Evolutionary conservation across 2,329 filamentous ascomycete species (phyloP), one percentile per base, ranked within the genome.

Genomic region (Ceratocystis cubensis): DNA sequence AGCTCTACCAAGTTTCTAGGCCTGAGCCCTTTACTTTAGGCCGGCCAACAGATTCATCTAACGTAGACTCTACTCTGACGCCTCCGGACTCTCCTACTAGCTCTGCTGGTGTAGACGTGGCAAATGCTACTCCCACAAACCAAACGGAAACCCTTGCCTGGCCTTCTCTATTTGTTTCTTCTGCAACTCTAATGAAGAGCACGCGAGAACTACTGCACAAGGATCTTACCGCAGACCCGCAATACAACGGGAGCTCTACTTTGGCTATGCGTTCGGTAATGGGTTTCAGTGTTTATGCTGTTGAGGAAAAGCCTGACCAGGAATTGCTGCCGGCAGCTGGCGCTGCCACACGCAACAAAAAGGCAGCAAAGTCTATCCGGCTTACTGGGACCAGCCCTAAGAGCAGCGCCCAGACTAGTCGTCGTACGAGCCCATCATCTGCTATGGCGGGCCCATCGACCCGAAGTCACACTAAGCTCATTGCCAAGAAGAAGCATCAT

Each of bases 211-310:
- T 50, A 6, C 15, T 68, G 33, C 69, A 76, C 41, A 66, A 75
- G 53, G 93, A 97, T 73, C 80, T 86, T 61, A 94, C 89, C 0
- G 77, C 78, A 66, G 87, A 95, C 71, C 71, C 78, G 2, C 91
- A 91, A 45, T 93, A 89, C 75, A 96, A 95, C 70, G 91, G 91
- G 15, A 81, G 77, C 25, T 80, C 84, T 68, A 84, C 83, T 1
- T 76, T 96, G 61, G 82, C 83, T 53, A 77, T 84, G 65, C 82
- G 85, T 63, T 86, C 86, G 1, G 79, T 96, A 25, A 83, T 81
- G n/a, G 83, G 84, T 41, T 86, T 90, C 69, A 85, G 89, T 72
- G 84, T 86, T 2, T 81, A 96, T 63, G 84, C 96, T n/a, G 78
- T 97, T 4, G 93, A 97, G 73, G 91, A 96, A 74, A 59, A 33